Evolutionary conservation across 768 basidiomycete species (phyloP).

Genomic region (Trametes coccinea): DNA sequence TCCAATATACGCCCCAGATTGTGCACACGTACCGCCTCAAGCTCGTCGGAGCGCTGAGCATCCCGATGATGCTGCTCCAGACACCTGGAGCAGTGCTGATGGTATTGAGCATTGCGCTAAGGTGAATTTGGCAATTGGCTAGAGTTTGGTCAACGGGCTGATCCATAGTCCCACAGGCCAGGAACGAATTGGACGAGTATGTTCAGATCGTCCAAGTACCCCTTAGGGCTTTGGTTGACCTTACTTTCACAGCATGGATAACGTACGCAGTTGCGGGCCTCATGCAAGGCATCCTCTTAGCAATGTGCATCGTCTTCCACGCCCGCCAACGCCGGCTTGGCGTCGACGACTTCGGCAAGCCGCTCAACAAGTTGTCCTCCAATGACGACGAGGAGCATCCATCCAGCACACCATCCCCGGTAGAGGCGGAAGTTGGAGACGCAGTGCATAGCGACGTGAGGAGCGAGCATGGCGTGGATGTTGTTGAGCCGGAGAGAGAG

Average conservation of each 20-base stretch:
- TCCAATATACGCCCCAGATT: constrained; percentile 91
- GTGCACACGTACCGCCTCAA: constrained; percentile 72
- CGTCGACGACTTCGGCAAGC: constrained; percentile 88
- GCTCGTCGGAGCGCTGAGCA: constrained; percentile 89
- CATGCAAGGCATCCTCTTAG: constrained; percentile 80
- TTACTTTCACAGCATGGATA: constrained; percentile 60
- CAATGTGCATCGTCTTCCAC: constrained; percentile 88
- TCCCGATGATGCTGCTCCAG: constrained; percentile 96
- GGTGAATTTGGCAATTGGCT: constrained; percentile 37
- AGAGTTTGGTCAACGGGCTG: neutral
- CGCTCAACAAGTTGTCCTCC: constrained; percentile 32
- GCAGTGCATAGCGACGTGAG: constrained; percentile 26
- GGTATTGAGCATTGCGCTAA: constrained; percentile 76
- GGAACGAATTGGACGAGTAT: constrained; percentile 86
- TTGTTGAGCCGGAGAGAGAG: neutral
- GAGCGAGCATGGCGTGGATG: constrained; percentile 16
- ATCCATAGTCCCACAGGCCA: constrained; percentile 44
- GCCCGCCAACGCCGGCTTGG: constrained; percentile 69
- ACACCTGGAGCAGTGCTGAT: constrained; percentile 88
- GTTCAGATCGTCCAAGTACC: constrained; percentile 27
- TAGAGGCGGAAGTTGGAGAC: constrained; percentile 20
- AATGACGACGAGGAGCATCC: neutral
- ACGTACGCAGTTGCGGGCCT: constrained; percentile 79
- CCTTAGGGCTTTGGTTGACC: neutral
- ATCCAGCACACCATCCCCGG: constrained; percentile 12